Evolutionary conservation across 2,329 filamentous ascomycete genomes (phyloP).

Genomic region (Chalaropsis thielavioides): DNA sequence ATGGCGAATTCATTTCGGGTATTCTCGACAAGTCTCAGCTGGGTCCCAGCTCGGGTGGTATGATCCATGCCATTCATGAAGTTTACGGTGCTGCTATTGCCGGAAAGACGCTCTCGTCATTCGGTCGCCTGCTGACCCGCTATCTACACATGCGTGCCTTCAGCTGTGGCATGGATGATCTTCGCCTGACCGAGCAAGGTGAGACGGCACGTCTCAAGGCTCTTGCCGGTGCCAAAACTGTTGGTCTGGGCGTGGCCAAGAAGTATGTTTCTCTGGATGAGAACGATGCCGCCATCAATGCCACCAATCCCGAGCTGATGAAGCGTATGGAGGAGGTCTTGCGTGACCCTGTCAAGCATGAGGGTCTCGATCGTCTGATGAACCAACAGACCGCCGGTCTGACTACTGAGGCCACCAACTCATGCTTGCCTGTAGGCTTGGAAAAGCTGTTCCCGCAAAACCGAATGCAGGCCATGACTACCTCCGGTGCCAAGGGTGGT

Average conservation of each 20-base stretch:
- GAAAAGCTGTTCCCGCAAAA: conserved; percentile 90
- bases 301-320: conserved; percentile 33
- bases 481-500: conserved; percentile 86
- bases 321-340: conserved; percentile 71
- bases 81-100: conserved; percentile 78
- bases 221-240: conserved; percentile 48
- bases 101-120: conserved; percentile 73
- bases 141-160: conserved; percentile 89
- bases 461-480: conserved; percentile 98
- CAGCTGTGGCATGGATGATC: conserved; percentile 92
- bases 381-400: conserved; percentile 56
- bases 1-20: conserved; percentile 76
- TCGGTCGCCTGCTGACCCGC: conserved; percentile 79
- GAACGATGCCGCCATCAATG: conserved; percentile 43
- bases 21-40: conserved; percentile 95
- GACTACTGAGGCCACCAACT: conserved; percentile 62
- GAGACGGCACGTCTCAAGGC: conserved; percentile 56
- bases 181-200: conserved; percentile 68
- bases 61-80: conserved; percentile 87
- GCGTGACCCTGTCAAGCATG: conserved; percentile 81
- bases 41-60: conserved; percentile 69
- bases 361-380: conserved; percentile 75
- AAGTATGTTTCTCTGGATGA: conserved; percentile 76
- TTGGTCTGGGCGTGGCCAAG: conserved; percentile 67
- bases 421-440: conserved; percentile 67